These are phyloP conservation scores for Lipomyces kockii DNA, from an alignment of 805 yeast species.

Conservation along the genomic window DNA sequence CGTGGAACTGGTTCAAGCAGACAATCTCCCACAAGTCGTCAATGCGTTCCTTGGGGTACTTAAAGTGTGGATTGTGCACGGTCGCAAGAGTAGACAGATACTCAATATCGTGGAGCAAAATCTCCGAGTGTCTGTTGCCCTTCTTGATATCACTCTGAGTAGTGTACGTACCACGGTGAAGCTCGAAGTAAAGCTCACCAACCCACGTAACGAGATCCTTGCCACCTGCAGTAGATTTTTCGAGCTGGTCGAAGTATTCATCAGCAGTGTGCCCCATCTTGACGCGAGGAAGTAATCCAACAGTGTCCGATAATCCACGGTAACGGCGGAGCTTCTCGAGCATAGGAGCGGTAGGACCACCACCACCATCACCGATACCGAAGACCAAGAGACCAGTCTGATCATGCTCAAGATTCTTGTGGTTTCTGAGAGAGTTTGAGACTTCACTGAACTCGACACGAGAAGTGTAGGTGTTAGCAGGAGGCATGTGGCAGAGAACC, in stretches of 20 bases:
- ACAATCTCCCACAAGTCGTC: constrained; percentile 85
- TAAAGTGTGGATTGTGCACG: constrained; percentile 55
- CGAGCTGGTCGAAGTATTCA: constrained; percentile 72
- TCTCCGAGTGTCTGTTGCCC: constrained; percentile 76
- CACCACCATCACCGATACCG: constrained; percentile 99
- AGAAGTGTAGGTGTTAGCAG: constrained; percentile 94
- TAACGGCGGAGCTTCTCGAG: constrained; percentile 88
- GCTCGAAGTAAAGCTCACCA: constrained; percentile 92
- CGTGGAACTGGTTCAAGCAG: constrained; percentile 92
- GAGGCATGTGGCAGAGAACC: constrained; percentile 96
- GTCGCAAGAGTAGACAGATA: constrained; percentile 79
- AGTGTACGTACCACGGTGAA: constrained; percentile 96
- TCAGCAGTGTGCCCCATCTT: constrained; percentile 79
- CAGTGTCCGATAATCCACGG: constrained; percentile 82
- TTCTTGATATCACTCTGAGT: constrained; percentile 87
- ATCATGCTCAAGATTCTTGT: constrained; percentile 79
- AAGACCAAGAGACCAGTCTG: constrained; percentile 80
- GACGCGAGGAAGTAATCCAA: constrained; percentile 80
- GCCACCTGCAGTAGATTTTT: constrained; percentile 68
- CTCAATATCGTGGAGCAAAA: constrained; percentile 83
- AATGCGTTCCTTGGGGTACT: constrained; percentile 72
- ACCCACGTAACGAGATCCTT: constrained; percentile 78
- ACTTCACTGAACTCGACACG: constrained; percentile 93
- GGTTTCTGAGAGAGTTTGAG: constrained; percentile 74
- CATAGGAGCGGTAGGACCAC: constrained; percentile 96